A percentile compares a stretch with the other conserved stretches of the same genome.
Evolutionary conservation across 1,139 yeast genomes (phyloP).

Genomic region (Schizosaccharomyces versatilis): DNA sequence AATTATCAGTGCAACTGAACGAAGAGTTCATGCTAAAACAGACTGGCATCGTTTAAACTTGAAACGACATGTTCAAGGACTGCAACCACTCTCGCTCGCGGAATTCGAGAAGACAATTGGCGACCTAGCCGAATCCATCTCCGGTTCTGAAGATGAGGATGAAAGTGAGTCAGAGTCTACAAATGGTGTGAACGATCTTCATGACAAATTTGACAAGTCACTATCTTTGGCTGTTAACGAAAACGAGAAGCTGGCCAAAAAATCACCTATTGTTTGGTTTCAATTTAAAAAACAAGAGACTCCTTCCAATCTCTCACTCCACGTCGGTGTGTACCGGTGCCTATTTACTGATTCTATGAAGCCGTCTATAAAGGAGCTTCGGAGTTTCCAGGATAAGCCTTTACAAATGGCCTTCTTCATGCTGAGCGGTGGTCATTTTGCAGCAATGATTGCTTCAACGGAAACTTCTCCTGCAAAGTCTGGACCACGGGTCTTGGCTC

Average conservation of each 20-base stretch:
- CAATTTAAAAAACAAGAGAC: not conserved
- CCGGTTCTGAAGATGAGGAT: not conserved
- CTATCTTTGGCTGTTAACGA: not conserved
- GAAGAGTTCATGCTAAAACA: not conserved
- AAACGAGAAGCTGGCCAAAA: not conserved
- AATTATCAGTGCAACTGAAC: not conserved
- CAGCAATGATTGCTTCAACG: constrained; percentile 63
- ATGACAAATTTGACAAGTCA: not conserved
- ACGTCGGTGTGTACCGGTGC: not conserved
- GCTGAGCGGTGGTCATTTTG: constrained; percentile 97
- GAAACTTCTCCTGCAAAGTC: not conserved
- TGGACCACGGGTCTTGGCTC: constrained; percentile 35
- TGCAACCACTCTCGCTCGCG: not conserved
- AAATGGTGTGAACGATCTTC: not conserved
- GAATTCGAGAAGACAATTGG: not conserved
- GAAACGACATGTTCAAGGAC: not conserved
- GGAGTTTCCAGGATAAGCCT: not conserved
- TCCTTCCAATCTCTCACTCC: not conserved
- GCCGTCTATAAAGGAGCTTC: not conserved
- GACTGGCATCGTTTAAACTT: not conserved
- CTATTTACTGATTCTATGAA: not conserved
- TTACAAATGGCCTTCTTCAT: constrained; percentile 39
- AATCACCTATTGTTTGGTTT: not conserved
- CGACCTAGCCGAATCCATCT: not conserved
- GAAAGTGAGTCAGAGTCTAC: not conserved